phyloP scores from a whole-genome alignment of 2,329 filamentous ascomycete genomes.

The Paracorniculantispora psalliotae region DNA sequence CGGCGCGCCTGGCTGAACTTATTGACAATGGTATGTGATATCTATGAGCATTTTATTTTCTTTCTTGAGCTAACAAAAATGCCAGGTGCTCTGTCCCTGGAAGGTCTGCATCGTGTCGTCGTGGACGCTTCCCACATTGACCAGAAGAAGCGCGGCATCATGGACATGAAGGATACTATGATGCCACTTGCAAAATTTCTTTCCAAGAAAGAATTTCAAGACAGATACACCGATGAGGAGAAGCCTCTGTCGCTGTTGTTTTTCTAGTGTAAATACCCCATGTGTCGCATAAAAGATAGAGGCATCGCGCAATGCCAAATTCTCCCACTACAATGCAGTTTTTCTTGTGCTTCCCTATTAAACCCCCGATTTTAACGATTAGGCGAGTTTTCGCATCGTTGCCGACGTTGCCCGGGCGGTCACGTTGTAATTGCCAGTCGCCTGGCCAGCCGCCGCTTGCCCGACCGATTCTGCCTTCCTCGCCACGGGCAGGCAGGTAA shows the following conservation, averaged over 20 bases:
- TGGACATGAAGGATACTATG: constrained; percentile 93
- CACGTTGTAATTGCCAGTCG: background rate
- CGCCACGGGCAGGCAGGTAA: background rate
- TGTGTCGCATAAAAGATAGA: background rate
- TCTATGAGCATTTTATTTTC: background rate
- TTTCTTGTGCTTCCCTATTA: background rate
- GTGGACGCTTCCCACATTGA: constrained; percentile 92
- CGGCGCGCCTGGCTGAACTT: constrained; percentile 73
- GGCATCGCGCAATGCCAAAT: background rate
- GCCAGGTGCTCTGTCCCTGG: constrained; percentile 62
- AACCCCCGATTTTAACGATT: background rate
- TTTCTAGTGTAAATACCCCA: constrained; percentile 42
- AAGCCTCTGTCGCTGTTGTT: constrained; percentile 59
- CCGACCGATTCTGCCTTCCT: constrained; percentile 4
- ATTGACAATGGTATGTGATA: constrained; percentile 66
- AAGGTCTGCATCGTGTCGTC: constrained; percentile 71
- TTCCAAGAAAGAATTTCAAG: constrained; percentile 63
- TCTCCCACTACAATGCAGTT: background rate
- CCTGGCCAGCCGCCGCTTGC: background rate
- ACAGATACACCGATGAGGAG: constrained; percentile 58
- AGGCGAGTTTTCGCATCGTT: background rate
- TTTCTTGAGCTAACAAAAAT: background rate
- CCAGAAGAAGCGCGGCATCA: constrained; percentile 85
- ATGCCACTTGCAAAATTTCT: constrained; percentile 74
- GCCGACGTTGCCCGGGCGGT: background rate